Conservation (phyloP, 108 stramenopile genomes). For the Pseudonitzschia delicatissima region DNA sequence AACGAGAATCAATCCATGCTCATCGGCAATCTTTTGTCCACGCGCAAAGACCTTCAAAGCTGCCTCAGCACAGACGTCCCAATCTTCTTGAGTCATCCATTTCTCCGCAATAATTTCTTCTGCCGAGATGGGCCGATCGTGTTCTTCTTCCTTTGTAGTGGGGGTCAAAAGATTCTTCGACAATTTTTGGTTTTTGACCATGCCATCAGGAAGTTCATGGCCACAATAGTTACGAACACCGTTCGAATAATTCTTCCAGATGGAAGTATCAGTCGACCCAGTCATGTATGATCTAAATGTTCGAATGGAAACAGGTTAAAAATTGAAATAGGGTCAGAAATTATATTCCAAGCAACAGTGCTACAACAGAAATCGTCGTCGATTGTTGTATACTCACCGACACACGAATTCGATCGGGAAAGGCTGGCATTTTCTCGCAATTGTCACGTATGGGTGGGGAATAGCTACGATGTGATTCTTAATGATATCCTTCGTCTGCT, state of each 20-base stretch:
- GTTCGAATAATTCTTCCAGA: conserved; percentile 97
- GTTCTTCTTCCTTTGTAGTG: conserved; percentile 96
- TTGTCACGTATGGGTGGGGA: conserved; percentile 93
- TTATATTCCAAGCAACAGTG: background rate
- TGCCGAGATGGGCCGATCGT: conserved; percentile 95
- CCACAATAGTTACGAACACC: conserved; percentile 96
- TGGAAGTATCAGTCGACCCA: conserved; percentile 93
- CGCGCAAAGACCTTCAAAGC: conserved; percentile 75
- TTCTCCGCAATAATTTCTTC: conserved; percentile 85
- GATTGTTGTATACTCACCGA: conserved; percentile 39
- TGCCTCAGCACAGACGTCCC: conserved; percentile 72
- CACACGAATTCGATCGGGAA: conserved; percentile 99
- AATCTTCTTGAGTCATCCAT: conserved; percentile 86
- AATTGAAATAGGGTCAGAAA: background rate
- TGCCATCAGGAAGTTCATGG: conserved; percentile 91
- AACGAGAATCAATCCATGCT: conserved; percentile 93
- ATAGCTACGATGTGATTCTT: conserved; percentile 91
- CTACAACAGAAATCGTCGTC: background rate
- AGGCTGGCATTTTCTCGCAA: conserved; percentile 88
- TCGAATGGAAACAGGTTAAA: too few relatives aligned
- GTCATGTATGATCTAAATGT: conserved; percentile 85
- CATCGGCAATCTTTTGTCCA: conserved; percentile 85
- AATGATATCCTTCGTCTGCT: conserved; percentile 81
- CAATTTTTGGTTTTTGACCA: conserved; percentile 92
- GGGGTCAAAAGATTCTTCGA: conserved; percentile 84